Base-by-base conservation (phyloP, 2,329 filamentous ascomycete genomes). In the Talaromyces funiculosus region DNA sequence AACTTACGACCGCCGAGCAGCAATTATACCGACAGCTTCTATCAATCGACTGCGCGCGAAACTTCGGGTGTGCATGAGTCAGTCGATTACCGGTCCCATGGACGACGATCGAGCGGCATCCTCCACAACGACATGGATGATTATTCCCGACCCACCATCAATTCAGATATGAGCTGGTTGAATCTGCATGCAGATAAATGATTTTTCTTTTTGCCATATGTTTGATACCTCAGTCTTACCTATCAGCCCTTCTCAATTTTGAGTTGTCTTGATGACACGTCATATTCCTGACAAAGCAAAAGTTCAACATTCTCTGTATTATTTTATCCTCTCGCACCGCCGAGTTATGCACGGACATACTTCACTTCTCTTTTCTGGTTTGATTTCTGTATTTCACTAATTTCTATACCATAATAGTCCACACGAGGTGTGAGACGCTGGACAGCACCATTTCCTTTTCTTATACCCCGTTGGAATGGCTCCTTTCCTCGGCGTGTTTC, bases 151-250 rank as follows among this genome's bases (percentile, higher is more conserved):
- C 64, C 47, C 24, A 71, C 69, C 49, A 58, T 72, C 61, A 76
- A 75, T 60, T 69, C 74, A 3, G 75, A 78, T 67, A 74, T 78
- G 71, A 77, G 75, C 67, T 78, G 75, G 75, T 66, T 78, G 55
- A 77, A 78, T 64, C 67, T 78, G 18, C 45, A 63, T 45, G 60
- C 47, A 9, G 60, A 58, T 22, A 45, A 49, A 51, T 61, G 38
- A 54, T 43, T 31, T 42, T 49, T 26, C 26, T 22, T 29, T 38
- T 53, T 24, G 40, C 22, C 18, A 26, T 43, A 31, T 45, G 22
- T 33, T 31, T 45, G 24, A 9, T 45, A 45, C 26, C 43, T 20
- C 43, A 35, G 47, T 35, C 26, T 29, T 18, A n/a, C 26, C 45
- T 33, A 33, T 35, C 29, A 33, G n/a, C 29, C 29, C 20, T 33